A percentile compares a stretch with the other conserved stretches of the same genome.
phyloP scores from a whole-genome alignment of 352 stramenopile genomes.

The Phytophthora pluvialis region DNA sequence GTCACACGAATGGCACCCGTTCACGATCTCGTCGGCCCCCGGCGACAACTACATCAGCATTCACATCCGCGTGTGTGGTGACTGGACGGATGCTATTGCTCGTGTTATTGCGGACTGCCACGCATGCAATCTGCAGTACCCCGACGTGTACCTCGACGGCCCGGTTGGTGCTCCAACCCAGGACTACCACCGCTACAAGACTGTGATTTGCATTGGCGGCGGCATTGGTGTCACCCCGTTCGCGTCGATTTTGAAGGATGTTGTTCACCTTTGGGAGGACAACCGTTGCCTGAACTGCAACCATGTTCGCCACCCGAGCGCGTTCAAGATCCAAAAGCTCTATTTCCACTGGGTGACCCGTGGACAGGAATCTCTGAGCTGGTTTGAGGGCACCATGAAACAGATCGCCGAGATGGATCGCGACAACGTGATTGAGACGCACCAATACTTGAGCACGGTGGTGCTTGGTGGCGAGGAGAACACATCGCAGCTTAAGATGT shows the following conservation, averaged over 20 bases:
- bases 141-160: conserved; percentile 68
- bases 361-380: conserved; percentile 69
- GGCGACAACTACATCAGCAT: conserved; percentile 78
- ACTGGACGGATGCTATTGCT: conserved; percentile 70
- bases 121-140: conserved; percentile 61
- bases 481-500: conserved; percentile 67
- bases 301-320: conserved; percentile 61
- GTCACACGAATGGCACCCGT: conserved; percentile 86
- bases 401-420: conserved; percentile 70
- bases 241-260: conserved; percentile 74
- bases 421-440: conserved; percentile 74
- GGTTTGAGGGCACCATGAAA: conserved; percentile 86
- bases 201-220: conserved; percentile 67
- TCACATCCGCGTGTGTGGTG: conserved; percentile 69
- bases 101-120: conserved; percentile 62
- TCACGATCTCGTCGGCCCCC: conserved; percentile 89
- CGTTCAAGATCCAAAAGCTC: conserved; percentile 75
- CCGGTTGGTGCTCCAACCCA: conserved; percentile 73
- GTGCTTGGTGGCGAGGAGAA: conserved; percentile 65
- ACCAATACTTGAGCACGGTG: conserved; percentile 84
- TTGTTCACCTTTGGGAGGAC: conserved; percentile 70
- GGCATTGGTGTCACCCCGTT: conserved; percentile 84
- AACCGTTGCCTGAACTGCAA: conserved; percentile 71
- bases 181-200: conserved; percentile 71
- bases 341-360: conserved; percentile 88